Percentiles rank a stretch among this genome's conserved stretches.
phyloP scores from a whole-genome alignment of 768 basidiomycete species.

The Amanita pseudoporphyria region DNA sequence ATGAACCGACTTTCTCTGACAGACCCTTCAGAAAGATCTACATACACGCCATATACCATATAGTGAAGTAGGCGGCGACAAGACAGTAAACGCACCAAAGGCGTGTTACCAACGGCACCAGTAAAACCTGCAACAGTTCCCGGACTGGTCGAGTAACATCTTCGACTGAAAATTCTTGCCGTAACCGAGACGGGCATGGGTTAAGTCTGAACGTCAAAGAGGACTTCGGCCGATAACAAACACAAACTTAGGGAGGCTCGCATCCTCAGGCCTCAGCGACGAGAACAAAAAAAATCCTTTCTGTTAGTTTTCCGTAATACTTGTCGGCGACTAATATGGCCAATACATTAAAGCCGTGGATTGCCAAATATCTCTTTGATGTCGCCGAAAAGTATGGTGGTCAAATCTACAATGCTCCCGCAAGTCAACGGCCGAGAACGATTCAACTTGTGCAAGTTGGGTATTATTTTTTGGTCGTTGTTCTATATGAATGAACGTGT shows the following conservation, averaged over 20 bases:
- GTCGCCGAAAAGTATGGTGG: conserved; percentile 45
- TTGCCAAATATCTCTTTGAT: conserved; percentile 38
- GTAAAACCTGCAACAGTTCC: conserved; percentile 64
- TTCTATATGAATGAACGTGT: conserved; percentile 4
- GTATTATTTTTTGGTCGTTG: background rate
- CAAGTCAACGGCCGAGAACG: conserved; percentile 30
- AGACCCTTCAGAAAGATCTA: conserved; percentile 79
- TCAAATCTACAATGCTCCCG: conserved; percentile 26
- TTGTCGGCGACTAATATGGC: conserved; percentile 25
- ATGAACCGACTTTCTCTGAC: conserved; percentile 74
- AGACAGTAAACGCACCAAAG: conserved; percentile 49
- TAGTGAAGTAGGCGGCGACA: background rate
- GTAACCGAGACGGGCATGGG: background rate
- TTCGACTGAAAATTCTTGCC: background rate
- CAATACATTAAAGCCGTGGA: conserved; percentile 42
- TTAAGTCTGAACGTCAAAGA: no score
- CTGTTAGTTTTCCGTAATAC: no score
- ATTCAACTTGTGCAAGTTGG: conserved; percentile 52
- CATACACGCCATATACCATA: conserved; percentile 1
- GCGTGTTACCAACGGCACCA: conserved; percentile 89
- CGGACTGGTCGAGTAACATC: background rate
- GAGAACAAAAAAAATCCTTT: no score
- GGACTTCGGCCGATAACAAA: no score
- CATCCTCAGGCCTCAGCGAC: no score
- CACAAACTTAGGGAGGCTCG: no score